phyloP scores from a whole-genome alignment of 1,284 basidiomycete genomes.

The Grifola frondosa region DNA sequence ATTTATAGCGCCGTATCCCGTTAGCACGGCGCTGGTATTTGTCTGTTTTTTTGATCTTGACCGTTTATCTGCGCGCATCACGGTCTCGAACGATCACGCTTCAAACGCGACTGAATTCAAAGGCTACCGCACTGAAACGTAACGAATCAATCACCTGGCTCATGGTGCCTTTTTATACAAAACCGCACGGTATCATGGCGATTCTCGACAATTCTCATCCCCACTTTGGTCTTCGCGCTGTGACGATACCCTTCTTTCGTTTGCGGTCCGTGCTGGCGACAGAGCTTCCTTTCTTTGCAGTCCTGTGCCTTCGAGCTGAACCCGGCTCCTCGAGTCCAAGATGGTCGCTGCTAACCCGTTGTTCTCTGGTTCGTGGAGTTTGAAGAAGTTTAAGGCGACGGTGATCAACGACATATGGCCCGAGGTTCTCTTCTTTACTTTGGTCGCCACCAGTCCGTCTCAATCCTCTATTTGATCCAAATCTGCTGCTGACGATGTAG shows the following conservation, averaged over 20 bases:
- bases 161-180: too few species aligned
- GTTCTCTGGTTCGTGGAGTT: conserved; percentile 24
- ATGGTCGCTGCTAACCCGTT: conserved; percentile 33
- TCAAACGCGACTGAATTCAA: too few species aligned
- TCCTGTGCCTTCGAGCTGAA: background rate
- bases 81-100: too few species aligned
- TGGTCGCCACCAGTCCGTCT: conserved; percentile 52
- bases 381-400: conserved; percentile 58
- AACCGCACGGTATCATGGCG: too few species aligned
- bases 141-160: too few species aligned
- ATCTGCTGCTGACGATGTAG: conserved; percentile 5
- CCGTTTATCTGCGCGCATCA: too few species aligned
- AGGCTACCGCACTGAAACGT: too few species aligned
- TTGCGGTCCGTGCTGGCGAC: background rate
- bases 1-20: too few species aligned
- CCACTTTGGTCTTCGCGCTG: background rate
- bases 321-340: background rate
- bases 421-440: conserved; percentile 54
- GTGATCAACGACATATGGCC: conserved; percentile 67
- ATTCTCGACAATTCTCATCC: background rate
- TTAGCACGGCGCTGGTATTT: too few species aligned
- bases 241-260: background rate
- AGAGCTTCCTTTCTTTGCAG: background rate
- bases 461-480: background rate
- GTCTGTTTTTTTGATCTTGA: too few species aligned